Evolutionary conservation across 495 filamentous ascomycete species (phyloP).

Genomic region (Hypoxylon perforatum): DNA sequence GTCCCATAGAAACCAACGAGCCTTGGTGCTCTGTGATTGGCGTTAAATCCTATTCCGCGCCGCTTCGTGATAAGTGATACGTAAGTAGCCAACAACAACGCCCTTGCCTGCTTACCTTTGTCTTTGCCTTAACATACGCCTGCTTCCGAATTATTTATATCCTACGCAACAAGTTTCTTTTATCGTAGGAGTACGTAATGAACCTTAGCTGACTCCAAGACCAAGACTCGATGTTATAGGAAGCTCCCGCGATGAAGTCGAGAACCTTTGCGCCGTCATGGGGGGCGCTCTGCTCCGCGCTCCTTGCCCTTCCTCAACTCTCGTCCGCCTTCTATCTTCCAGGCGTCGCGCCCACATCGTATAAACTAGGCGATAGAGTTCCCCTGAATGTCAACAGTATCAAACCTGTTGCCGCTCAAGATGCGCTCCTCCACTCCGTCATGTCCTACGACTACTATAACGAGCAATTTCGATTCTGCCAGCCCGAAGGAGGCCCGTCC

Average conservation of each 20-base stretch:
- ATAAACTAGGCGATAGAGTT: slow-evolving; percentile 78
- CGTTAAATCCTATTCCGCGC: slow-evolving; percentile 27
- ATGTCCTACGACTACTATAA: slow-evolving; percentile 97
- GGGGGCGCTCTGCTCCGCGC: slow-evolving; percentile 59
- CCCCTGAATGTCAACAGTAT: slow-evolving; percentile 92
- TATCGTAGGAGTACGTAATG: background rate
- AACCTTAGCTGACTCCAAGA: slow-evolving; percentile 1
- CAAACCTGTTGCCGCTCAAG: slow-evolving; percentile 81
- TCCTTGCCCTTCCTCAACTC: slow-evolving; percentile 62
- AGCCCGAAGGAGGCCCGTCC: slow-evolving; percentile 76
- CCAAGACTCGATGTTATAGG: slow-evolving; percentile 35
- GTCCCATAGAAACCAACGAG: slow-evolving; percentile 11
- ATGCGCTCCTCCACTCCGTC: slow-evolving; percentile 86
- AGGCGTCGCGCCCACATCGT: slow-evolving; percentile 94
- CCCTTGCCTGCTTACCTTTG: background rate
- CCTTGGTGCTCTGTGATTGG: slow-evolving; percentile 40
- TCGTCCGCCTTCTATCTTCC: slow-evolving; percentile 92
- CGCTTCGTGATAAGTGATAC: slow-evolving; percentile 17
- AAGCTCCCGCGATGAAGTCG: slow-evolving; percentile 56
- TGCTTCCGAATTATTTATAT: background rate
- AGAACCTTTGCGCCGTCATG: slow-evolving; percentile 57
- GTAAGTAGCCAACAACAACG: slow-evolving; percentile 26
- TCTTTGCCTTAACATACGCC: background rate
- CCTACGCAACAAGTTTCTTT: background rate
- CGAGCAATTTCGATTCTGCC: slow-evolving; percentile 85